Percentiles rank a stretch among this genome's conserved stretches.
These are phyloP conservation scores for Chimonanthus salicifolius DNA, from an alignment of 164 flowering plant genomes.

Conservation along the genomic window DNA sequence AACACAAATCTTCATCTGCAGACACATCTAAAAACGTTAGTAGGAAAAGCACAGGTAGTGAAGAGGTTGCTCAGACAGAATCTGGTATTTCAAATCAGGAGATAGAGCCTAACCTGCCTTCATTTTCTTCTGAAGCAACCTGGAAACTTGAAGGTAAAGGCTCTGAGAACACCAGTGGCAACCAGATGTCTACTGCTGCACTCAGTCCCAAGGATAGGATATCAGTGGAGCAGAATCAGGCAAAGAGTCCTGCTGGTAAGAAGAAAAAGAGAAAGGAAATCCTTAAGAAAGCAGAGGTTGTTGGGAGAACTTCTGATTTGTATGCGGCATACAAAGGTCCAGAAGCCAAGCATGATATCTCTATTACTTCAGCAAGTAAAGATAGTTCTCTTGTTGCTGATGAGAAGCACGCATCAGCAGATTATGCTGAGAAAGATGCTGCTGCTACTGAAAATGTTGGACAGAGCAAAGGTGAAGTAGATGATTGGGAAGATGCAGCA, in stretches of 20 bases:
- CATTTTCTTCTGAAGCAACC: slow-evolving; percentile 16
- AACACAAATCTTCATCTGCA: slow-evolving; percentile 5
- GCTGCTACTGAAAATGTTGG: slow-evolving; percentile 19
- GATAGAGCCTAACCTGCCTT: slow-evolving; percentile 13
- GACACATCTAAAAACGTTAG: slow-evolving; percentile 15
- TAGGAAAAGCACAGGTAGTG: slow-evolving; percentile 13
- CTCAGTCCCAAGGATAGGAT: slow-evolving; percentile 39
- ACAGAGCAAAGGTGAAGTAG: slow-evolving; percentile 52
- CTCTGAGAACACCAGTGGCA: slow-evolving; percentile 17
- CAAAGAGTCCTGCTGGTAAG: slow-evolving; percentile 28
- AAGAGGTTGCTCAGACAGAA: slow-evolving; percentile 11
- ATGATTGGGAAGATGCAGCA: slow-evolving; percentile 95
- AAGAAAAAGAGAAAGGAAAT: slow-evolving; percentile 71
- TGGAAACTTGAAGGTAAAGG: slow-evolving; percentile 27
- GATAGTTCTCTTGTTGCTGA: slow-evolving; percentile 16
- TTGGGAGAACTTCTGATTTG: slow-evolving; percentile 72
- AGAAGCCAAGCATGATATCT: slow-evolving; percentile 49
- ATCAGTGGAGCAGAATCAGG: slow-evolving; percentile 29
- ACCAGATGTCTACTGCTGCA: slow-evolving; percentile 10
- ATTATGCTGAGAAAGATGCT: slow-evolving; percentile 25
- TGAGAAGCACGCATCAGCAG: slow-evolving; percentile 28
- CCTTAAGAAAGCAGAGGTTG: slow-evolving; percentile 81
- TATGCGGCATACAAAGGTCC: slow-evolving; percentile 86
- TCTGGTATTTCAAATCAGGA: slow-evolving; percentile 23
- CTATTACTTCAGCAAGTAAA: slow-evolving; percentile 19